phyloP scores from a whole-genome alignment of 2,329 filamentous ascomycete species.

The Fusarium avenaceum region DNA sequence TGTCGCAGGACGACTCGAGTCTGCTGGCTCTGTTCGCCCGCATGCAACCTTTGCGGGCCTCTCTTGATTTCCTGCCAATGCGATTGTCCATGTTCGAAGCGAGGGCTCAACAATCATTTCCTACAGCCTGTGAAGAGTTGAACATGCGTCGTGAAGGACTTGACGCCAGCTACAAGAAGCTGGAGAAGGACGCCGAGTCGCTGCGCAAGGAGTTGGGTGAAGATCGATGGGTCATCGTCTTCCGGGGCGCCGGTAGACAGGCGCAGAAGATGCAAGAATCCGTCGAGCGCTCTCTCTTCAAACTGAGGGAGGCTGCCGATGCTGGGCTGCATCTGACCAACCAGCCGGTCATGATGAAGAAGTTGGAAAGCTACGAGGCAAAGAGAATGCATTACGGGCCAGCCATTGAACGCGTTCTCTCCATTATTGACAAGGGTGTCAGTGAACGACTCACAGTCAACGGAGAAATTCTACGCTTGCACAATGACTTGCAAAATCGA shows the following conservation, averaged over 20 bases:
- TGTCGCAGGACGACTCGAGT: slow-evolving; percentile 85
- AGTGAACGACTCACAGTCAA: slow-evolving; percentile 96
- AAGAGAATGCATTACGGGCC: slow-evolving; percentile 96
- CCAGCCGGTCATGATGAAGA: slow-evolving; percentile 78
- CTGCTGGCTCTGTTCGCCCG: slow-evolving; percentile 91
- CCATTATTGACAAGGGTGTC: slow-evolving; percentile 96
- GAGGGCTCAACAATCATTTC: slow-evolving; percentile 83
- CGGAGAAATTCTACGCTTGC: slow-evolving; percentile 89
- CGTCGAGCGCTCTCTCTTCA: slow-evolving; percentile 86
- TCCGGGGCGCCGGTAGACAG: slow-evolving; percentile 90
- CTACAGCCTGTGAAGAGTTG: slow-evolving; percentile 90
- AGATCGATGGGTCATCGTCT: slow-evolving; percentile 95
- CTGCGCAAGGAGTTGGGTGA: slow-evolving; percentile 91
- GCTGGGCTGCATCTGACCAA: slow-evolving; percentile 80
- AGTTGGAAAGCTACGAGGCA: slow-evolving; percentile 92
- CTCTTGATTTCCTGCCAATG: slow-evolving; percentile 96
- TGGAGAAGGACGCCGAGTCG: slow-evolving; percentile 91
- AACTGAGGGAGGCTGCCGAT: slow-evolving; percentile 85
- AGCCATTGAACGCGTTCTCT: slow-evolving; percentile 89
- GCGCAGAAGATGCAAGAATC: slow-evolving; percentile 98
- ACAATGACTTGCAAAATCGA: slow-evolving; percentile 86
- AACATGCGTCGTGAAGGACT: slow-evolving; percentile 79
- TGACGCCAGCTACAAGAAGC: slow-evolving; percentile 87
- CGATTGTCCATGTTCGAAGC: slow-evolving; percentile 86
- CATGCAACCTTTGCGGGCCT: slow-evolving; percentile 94